Evolutionary conservation across 2,329 filamentous ascomycete species (phyloP), one percentile per base, ranked within the genome.

Genomic region (Ophiostoma australiae): DNA sequence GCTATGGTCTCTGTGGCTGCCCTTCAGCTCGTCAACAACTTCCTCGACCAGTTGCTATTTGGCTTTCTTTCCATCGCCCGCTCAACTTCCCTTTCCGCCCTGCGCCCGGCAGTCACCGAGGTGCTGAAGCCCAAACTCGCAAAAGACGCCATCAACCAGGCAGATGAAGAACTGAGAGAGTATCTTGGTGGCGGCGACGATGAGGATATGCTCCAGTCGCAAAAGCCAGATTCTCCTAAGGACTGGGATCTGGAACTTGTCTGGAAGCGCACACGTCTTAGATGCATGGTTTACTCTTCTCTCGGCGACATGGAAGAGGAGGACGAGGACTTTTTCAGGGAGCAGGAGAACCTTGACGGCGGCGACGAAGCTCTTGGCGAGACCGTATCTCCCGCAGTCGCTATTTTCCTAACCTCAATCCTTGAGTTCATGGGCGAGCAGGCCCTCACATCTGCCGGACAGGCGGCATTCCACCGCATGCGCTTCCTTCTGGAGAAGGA

Each of bases 201-300:
- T 67, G 93, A 95, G 52, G 90, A 93, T 55, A 82, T 89, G 39
- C 80, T 83, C 6, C 84, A 85, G 17, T 82, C 87, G n/a, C 81
- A 86, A 65, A 84, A 85, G 33, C 80, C 81, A 65, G 81, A 83
- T 41, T 80, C 83, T 1, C 80, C 81, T 13, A 84, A 84, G 1
- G 88, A 90, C 75, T 98, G 94, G 88, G 93, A 98, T 78, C 82
- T 97, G n/a, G 92, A 97, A 78, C 85, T 94, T 71, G 90, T 94
- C 23, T 99, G 95, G 94, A 97, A 96, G 82, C 87, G 95, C 75
- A 95, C 94, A 0, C 89, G 95, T 70, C 82, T 99, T 76, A 89
- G 95, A 73, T 97, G 95, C 79, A 99, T 99, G 95, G 94, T 99
- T 31, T 98, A 98, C 79, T 98, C 94, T 10, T 94, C 95, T 10